Percentiles rank a stretch among this genome's conserved stretches.
phyloP scores from a whole-genome alignment of 805 yeast species.

The Torulaspora franciscae region DNA sequence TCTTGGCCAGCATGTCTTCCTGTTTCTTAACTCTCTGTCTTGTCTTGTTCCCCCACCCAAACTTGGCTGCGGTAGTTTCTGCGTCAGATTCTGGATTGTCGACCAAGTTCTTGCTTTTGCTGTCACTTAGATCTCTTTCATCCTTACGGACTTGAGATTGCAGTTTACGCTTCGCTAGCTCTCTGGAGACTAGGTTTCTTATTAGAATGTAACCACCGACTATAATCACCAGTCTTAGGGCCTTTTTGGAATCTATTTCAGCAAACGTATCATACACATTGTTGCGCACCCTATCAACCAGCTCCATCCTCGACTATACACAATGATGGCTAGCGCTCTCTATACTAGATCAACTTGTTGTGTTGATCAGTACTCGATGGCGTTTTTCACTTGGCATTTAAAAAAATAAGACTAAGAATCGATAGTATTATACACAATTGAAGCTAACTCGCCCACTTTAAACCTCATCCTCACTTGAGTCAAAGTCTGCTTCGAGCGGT shows the following conservation, averaged over 20 bases:
- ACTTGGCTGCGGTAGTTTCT: slow-evolving; percentile 39
- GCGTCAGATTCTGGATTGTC: slow-evolving; percentile 38
- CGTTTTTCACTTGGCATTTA: background rate
- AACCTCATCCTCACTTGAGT: slow-evolving; percentile 41
- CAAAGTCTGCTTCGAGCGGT: slow-evolving; percentile 41
- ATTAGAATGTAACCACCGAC: slow-evolving; percentile 60
- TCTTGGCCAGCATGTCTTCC: slow-evolving; percentile 49
- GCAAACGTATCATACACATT: slow-evolving; percentile 21
- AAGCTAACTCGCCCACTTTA: slow-evolving; percentile 14
- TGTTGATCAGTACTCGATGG: background rate
- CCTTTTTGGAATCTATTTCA: slow-evolving; percentile 17
- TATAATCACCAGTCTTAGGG: slow-evolving; percentile 38
- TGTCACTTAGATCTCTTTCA: slow-evolving; percentile 29
- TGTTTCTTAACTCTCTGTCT: slow-evolving; percentile 54
- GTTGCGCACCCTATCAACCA: slow-evolving; percentile 15
- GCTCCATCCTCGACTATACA: slow-evolving; percentile 2
- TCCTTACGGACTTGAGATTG: slow-evolving; percentile 44
- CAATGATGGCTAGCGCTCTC: background rate
- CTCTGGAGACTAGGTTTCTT: slow-evolving; percentile 52
- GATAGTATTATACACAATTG: background rate
- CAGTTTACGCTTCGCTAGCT: slow-evolving; percentile 53
- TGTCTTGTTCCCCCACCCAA: slow-evolving; percentile 81
- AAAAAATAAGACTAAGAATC: background rate
- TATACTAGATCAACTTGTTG: background rate
- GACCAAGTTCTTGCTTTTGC: slow-evolving; percentile 34